Base-by-base conservation (phyloP, 176 grass and related monocot genomes). In the Carex parvula region DNA sequence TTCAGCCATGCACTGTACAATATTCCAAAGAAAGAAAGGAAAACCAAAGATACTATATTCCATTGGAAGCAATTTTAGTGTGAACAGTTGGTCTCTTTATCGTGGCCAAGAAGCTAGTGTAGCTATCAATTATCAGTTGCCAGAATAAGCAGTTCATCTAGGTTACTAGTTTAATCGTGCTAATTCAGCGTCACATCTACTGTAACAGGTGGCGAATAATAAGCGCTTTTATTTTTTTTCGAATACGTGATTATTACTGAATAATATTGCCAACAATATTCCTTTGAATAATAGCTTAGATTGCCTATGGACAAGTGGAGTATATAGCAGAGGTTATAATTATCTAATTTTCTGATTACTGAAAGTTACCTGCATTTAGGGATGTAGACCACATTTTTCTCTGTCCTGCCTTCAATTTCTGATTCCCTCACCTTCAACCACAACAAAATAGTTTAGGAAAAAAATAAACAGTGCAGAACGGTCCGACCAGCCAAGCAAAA, bases 341-440 rank as follows among this genome's bases (percentile, higher is more conserved):
- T 76, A 26, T 76, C 15, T 81, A 44, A 50, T 46, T 37, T 78
- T 80, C 17, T 60, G 24, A 39, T 39, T 58, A 33, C 11, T 44
- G 35, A 44, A 67, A 82, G 48, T 77, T 77, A 99, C 97, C 97
- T 99, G 97, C 97, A 99, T 85, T 92, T 96, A 48, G 93, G 97
- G 48, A 99, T 87, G 78, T 94, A 91, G 35, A 99, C 97, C 81
- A 99, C 93, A 82, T 99, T 99, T 72, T 89, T 95, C 84, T 99
- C 97, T 86, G 35, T 92, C 18, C 78, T 92, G 64, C 93, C 97
- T 70, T 99, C 66, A 80, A 89, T 85, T 83, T 96, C 87, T 29
- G 97, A 94, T 92, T 95, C 90, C 91, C 57, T 99, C 42, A 92
- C 97, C 97, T 99, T 84, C 75, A 81, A 66, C 64, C 29, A 90